These are phyloP conservation scores for Mortierella sp. DNA, from an alignment of 371 early-diverging fungal species.

Conservation along the genomic window DNA sequence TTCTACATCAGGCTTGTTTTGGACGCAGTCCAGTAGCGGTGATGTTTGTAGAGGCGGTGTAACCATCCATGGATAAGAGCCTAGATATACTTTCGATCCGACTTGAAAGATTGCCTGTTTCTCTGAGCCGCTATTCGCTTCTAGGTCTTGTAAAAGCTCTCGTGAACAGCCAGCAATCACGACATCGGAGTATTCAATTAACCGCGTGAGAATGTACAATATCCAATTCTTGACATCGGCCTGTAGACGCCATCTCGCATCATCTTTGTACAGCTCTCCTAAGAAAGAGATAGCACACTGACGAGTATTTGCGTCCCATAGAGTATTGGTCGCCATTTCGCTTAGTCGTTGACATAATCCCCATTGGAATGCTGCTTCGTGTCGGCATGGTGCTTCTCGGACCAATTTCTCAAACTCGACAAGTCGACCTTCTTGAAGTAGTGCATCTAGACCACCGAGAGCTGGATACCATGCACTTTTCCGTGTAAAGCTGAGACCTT, in stretches of 20 bases:
- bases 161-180: not conserved
- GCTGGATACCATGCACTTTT: constrained; percentile 24
- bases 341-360: constrained; percentile 27
- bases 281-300: not conserved
- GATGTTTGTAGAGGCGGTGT: not conserved
- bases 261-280: not conserved
- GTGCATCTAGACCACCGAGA: constrained; percentile 3
- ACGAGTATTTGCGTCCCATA: constrained; percentile 14
- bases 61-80: not conserved
- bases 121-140: not conserved
- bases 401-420: too few species aligned
- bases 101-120: not conserved
- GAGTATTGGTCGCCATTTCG: constrained; percentile 12
- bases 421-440: constrained; percentile 1
- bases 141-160: not conserved
- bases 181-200: not conserved
- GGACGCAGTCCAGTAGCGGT: constrained; percentile 3
- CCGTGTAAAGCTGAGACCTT: not conserved
- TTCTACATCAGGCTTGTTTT: not conserved
- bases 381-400: not conserved
- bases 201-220: constrained; percentile 6
- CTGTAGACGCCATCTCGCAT: constrained; percentile 6
- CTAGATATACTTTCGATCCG: not conserved
- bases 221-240: constrained; percentile 14
- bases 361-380: constrained; percentile 9